These are phyloP conservation scores for Ustilago shanxiensis DNA, from an alignment of 1,284 basidiomycete genomes.

Conservation along the genomic window DNA sequence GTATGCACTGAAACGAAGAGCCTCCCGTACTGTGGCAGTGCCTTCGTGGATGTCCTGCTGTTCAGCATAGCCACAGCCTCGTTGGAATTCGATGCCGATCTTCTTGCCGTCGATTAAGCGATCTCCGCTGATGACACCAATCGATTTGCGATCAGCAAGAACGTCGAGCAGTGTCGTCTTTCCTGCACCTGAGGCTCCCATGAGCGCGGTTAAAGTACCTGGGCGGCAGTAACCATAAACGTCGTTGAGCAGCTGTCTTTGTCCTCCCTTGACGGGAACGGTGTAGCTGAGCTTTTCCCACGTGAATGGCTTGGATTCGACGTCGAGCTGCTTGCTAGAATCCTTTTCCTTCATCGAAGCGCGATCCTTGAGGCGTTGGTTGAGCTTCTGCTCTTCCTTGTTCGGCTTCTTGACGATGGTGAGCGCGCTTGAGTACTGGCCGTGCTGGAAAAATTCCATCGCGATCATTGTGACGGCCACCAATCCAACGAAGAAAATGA, in stretches of 20 bases:
- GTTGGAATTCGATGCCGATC: constrained; percentile 81
- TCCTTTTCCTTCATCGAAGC: constrained; percentile 41
- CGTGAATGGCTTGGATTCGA: constrained; percentile 66
- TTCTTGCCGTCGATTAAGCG: constrained; percentile 82
- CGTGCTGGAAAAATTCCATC: constrained; percentile 51
- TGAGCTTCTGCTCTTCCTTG: constrained; percentile 56
- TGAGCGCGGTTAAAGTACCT: constrained; percentile 78
- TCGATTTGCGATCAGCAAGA: constrained; percentile 82
- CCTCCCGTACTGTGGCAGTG: constrained; percentile 85
- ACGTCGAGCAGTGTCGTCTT: constrained; percentile 79
- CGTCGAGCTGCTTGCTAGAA: constrained; percentile 42
- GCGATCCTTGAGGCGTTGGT: constrained; percentile 54
- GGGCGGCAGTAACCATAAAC: constrained; percentile 86
- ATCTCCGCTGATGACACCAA: constrained; percentile 83
- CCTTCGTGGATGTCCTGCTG: constrained; percentile 87
- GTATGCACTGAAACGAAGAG: constrained; percentile 83
- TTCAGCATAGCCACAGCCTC: constrained; percentile 77
- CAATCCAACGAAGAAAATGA: constrained; percentile 58
- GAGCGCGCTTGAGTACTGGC: constrained; percentile 29
- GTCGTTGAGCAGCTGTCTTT: constrained; percentile 79
- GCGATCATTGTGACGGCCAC: constrained; percentile 62
- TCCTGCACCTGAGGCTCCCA: constrained; percentile 81
- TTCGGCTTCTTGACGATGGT: constrained; percentile 55
- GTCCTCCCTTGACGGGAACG: constrained; percentile 74
- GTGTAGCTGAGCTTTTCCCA: constrained; percentile 72